Evolutionary conservation across 106 monocot species (phyloP), one percentile per base, ranked within the genome.

Genomic region (Gastrodia elata): DNA sequence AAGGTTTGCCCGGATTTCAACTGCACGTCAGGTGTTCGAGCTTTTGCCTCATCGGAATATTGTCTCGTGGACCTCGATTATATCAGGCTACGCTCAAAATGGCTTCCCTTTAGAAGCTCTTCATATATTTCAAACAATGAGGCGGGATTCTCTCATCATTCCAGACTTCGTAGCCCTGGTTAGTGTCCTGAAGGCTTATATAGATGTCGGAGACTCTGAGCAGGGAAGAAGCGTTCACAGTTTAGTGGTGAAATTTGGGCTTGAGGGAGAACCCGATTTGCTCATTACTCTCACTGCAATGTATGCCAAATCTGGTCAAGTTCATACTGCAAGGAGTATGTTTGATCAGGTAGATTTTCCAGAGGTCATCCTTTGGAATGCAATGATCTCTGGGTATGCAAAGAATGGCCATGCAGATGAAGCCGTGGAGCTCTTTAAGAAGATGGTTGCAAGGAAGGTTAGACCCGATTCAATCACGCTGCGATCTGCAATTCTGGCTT

Each of bases 321-420:
- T 91, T 13, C 33, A 55, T 20, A 38, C 70, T 38, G 90, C 90
- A 2, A 82, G 77, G 64, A 24, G 41, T 10, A 27, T 94, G 58
- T 90, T 94, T 41, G 84, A 94, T 22, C 37, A 14, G 14, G 77
- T 86, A 7, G 16, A 70, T 7, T 70, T 42, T 5, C 78, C 74
- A 6, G 59, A 76, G 64, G 68, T 91, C 38, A 80, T 94, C 49
- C 80, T 91, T 4, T 94, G 90, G 90, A 94, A 94, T 56, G 81
- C 88, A 0, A 94, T 94, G 90, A 91, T 94, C 61, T 94, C 90
- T 44, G 94, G 94, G 40, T 94, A 88, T 74, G 88, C 84, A 0
- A 94, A 88, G 83, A 88, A 86, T 65, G 86, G 90, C 0, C 71
- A 73, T 73, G 64, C 85, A 0, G 27, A 11, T 30, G 88, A 91